Conservation (phyloP, 2,329 filamentous ascomycete species). For the Xylaria hypoxylon region DNA sequence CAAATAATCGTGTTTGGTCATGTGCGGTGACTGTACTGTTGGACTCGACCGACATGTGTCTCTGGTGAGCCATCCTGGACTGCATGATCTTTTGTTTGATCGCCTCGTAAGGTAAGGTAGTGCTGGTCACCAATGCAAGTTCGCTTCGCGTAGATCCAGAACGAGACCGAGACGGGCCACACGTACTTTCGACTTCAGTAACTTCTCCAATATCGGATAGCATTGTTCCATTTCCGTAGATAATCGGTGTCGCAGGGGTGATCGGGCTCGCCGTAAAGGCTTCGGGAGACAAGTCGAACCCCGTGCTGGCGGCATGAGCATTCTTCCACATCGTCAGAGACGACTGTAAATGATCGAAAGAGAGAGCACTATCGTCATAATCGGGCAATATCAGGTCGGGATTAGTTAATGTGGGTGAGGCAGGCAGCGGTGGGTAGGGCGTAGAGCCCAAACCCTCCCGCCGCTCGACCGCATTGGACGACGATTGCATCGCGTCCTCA, state of each 20-base stretch:
- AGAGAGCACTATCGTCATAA: constrained; percentile 68
- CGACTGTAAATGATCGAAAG: constrained; percentile 64
- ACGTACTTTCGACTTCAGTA: constrained; percentile 64
- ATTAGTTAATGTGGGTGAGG: constrained; percentile 89
- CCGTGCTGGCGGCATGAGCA: constrained; percentile 54
- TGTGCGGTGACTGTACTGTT: constrained; percentile 69
- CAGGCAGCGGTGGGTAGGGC: constrained; percentile 65
- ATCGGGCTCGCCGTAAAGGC: constrained; percentile 58
- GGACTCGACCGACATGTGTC: constrained; percentile 69
- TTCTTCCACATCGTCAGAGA: constrained; percentile 66
- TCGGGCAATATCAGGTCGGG: constrained; percentile 94
- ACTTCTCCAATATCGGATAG: constrained; percentile 73
- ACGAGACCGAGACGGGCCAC: constrained; percentile 56
- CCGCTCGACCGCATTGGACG: constrained; percentile 41
- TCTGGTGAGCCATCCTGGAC: constrained; percentile 57
- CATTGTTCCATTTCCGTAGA: constrained; percentile 77
- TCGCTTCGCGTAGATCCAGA: constrained; percentile 51
- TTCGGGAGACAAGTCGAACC: constrained; percentile 58
- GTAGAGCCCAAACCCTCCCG: constrained; percentile 40
- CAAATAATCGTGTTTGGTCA: constrained; percentile 62
- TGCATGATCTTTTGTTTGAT: constrained; percentile 58
- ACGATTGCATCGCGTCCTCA: constrained; percentile 44
- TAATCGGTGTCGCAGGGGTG: constrained; percentile 71
- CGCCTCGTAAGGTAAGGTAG: constrained; percentile 52
- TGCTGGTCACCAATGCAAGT: constrained; percentile 45